Evolutionary conservation across 805 yeast genomes (phyloP), one percentile per base, ranked within the genome.

Genomic region (Pichia nakasei): DNA sequence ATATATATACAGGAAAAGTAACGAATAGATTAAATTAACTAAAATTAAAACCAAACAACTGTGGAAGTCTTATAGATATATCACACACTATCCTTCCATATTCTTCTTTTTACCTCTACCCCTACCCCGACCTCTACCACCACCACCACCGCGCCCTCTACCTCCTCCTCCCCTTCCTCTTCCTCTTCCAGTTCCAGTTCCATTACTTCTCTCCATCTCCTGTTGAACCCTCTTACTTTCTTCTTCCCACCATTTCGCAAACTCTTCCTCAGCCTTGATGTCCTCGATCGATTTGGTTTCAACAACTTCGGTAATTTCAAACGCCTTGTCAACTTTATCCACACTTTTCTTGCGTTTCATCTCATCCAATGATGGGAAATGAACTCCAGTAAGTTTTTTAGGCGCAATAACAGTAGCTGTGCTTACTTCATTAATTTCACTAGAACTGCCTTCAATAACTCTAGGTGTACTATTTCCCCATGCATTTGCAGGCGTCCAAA

Each of bases 231-330:
- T 68, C n/a, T 68, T 68, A 43, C 86, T 72, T 55, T 88, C 96
- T 50, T 76, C 78, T 32, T 76, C 82, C 89, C 95, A 88, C 96
- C 96, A 88, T 47, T 66, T 72, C 24, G 81, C 88, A 66, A 88
- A 88, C 56, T 81, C 87, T 55, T 85, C 85, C 50, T 88, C 96
- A 51, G 80, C 81, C 56, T 80, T 82, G 38, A 83, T 73, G 46
- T 88, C 95, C 38, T 75, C 79, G 36, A 85, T 60, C 1, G 85
- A 44, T 22, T 29, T 60, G 13, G 40, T 15, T 17, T 35, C 27
- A 27, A 22, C 22, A 8, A 17, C 17, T 40, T 20, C 20, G 17
- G 29, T n/a, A 37, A 8, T 35, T 6, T 22, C 22, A 21, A n/a
- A 6, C 27, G 18, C 35, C 27, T 37, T 21, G 15, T 12, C 31